Conservation (phyloP, 1,139 yeast species). For the Pneumocystis murina region DNA sequence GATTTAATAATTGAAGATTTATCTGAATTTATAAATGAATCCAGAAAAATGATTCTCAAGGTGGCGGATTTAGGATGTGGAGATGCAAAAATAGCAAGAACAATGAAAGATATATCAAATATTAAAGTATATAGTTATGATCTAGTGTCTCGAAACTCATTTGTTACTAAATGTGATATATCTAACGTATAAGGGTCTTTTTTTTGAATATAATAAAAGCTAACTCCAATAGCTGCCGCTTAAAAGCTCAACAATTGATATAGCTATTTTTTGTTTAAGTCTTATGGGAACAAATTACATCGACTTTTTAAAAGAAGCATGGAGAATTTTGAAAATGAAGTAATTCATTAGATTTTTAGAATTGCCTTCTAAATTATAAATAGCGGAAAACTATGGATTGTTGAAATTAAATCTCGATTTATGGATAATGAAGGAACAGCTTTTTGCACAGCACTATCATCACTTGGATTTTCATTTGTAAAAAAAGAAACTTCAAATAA, state of each 20-base stretch:
- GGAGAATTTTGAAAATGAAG: conserved; percentile 61
- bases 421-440: conserved; percentile 44
- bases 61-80: conserved; percentile 99
- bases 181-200: conserved; percentile 38
- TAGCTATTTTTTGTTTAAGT: conserved; percentile 83
- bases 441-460: conserved; percentile 62
- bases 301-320: conserved; percentile 81
- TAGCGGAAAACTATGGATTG: conserved; percentile 90
- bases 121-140: conserved; percentile 78
- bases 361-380: background rate
- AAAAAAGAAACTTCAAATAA: conserved; percentile 74
- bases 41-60: conserved; percentile 35
- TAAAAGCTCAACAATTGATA: conserved; percentile 57
- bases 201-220: background rate
- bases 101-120: conserved; percentile 20
- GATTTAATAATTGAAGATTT: conserved; percentile 69
- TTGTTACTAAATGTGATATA: conserved; percentile 91
- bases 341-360: background rate
- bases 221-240: conserved; percentile 34
- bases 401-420: conserved; percentile 89
- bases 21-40: conserved; percentile 29
- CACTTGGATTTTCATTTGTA: conserved; percentile 74
- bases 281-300: conserved; percentile 94
- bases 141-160: conserved; percentile 66
- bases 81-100: conserved; percentile 57